Evolutionary conservation across 164 flowering plant species (phyloP).

Genomic region (Vitis rotundifolia): DNA sequence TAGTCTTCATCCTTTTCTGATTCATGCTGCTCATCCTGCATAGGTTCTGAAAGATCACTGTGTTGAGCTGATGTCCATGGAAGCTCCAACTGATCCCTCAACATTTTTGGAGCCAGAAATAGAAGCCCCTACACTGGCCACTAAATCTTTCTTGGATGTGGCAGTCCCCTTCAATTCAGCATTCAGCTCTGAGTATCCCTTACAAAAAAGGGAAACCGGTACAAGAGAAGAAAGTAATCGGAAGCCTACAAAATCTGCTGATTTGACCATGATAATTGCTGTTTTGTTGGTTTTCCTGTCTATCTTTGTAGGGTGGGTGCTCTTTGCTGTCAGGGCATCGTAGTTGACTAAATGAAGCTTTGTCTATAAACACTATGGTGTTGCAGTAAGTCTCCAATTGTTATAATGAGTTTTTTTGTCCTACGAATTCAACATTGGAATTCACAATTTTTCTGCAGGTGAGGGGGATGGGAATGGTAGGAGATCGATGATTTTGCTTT

Average conservation of each 20-base stretch:
- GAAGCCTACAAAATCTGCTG: conserved; percentile 17
- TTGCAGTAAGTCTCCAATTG: background rate
- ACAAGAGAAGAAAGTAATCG: conserved; percentile 8
- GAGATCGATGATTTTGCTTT: too few relatives aligned
- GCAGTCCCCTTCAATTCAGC: conserved; percentile 22
- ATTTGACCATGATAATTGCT: conserved; percentile 35
- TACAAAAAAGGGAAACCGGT: conserved; percentile 16
- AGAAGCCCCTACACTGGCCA: conserved; percentile 38
- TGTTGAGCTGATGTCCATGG: conserved; percentile 81
- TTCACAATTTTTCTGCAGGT: background rate
- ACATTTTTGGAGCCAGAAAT: conserved; percentile 61
- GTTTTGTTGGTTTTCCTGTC: conserved; percentile 45
- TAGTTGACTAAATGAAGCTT: background rate
- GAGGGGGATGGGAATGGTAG: too few relatives aligned
- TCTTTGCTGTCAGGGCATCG: conserved; percentile 24
- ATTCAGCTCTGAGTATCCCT: conserved; percentile 12
- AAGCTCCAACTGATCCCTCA: conserved; percentile 47
- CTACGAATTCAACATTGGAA: background rate
- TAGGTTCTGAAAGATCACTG: conserved; percentile 77
- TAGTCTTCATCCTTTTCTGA: background rate
- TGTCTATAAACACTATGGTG: background rate
- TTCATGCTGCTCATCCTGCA: conserved; percentile 14
- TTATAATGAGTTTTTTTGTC: background rate
- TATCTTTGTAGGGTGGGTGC: conserved; percentile 42
- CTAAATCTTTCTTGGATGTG: conserved; percentile 68